Evolutionary conservation across 2,329 filamentous ascomycete species (phyloP).

Genomic region (Calonectria leucothoes): DNA sequence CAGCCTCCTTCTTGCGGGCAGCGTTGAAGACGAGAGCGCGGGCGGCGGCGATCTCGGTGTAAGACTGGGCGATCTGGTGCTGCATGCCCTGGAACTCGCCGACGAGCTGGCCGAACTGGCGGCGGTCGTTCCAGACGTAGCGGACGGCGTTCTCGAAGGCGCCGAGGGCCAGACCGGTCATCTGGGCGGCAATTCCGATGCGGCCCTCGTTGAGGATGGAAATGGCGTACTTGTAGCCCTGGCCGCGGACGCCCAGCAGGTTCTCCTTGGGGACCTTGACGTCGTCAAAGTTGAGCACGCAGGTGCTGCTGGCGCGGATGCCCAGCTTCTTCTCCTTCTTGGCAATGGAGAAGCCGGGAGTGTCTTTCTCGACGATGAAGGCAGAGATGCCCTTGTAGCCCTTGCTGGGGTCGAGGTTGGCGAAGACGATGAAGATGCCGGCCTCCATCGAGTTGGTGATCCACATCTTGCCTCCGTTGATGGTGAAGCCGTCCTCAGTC

Average conservation of each 20-base stretch:
- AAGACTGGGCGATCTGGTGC: constrained; percentile 96
- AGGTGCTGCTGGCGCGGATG: constrained; percentile 95
- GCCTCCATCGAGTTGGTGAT: constrained; percentile 98
- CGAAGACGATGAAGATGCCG: constrained; percentile 96
- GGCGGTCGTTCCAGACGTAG: constrained; percentile 98
- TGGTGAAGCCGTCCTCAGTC: constrained; percentile 84
- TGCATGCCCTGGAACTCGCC: constrained; percentile 99
- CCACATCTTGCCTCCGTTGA: constrained; percentile 98
- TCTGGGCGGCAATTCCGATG: constrained; percentile 98
- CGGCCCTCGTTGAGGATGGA: constrained; percentile 93
- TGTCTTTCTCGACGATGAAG: constrained; percentile 92
- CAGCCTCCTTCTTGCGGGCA: constrained; percentile 96
- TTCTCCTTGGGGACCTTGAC: constrained; percentile 90
- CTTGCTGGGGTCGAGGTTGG: constrained; percentile 91
- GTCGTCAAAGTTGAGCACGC: constrained; percentile 97
- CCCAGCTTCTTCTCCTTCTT: constrained; percentile 99
- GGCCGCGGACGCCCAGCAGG: constrained; percentile 86
- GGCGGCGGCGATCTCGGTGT: constrained; percentile 92
- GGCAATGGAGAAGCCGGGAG: constrained; percentile 90
- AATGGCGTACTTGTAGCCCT: constrained; percentile 99
- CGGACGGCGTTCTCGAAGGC: constrained; percentile 93
- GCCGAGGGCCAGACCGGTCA: constrained; percentile 95
- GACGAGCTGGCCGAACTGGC: constrained; percentile 93
- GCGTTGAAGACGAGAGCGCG: constrained; percentile 96
- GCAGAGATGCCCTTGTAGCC: constrained; percentile 98